Conservation (phyloP, 2,329 filamentous ascomycete species). For the Coleophoma eucalyptorum region DNA sequence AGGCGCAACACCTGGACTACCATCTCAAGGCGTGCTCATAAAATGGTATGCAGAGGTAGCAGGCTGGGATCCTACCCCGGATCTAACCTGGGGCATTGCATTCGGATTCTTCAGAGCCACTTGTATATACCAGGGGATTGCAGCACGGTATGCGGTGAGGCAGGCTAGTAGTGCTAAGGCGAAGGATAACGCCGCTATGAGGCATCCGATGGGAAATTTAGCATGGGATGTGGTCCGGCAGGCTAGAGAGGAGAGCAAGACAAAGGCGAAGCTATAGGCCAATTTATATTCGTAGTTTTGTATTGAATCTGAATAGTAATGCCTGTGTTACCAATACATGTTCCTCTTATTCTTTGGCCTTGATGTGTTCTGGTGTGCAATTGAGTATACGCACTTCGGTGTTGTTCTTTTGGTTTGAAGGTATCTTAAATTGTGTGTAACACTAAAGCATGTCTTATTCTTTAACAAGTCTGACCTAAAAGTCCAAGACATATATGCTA, state of each 20-base stretch:
- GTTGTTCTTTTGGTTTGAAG: too few relatives aligned
- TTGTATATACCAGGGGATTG: conserved; percentile 80
- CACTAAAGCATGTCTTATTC: too few relatives aligned
- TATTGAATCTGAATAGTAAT: too few relatives aligned
- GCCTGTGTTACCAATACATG: too few relatives aligned
- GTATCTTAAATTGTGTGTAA: too few relatives aligned
- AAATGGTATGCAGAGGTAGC: conserved; percentile 64
- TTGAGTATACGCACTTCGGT: too few relatives aligned
- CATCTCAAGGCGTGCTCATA: conserved; percentile 52
- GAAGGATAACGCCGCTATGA: conserved; percentile 63
- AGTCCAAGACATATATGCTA: too few relatives aligned
- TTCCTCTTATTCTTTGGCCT: too few relatives aligned
- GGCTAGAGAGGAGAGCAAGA: conserved; percentile 32
- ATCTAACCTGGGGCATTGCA: conserved; percentile 57
- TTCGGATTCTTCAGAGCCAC: conserved; percentile 59
- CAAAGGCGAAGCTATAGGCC: conserved; percentile 38
- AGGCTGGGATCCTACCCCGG: conserved; percentile 66
- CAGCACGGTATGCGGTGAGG: conserved; percentile 75
- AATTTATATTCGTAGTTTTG: background rate
- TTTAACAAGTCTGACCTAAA: too few relatives aligned
- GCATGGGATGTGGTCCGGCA: conserved; percentile 71
- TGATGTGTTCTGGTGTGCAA: too few relatives aligned
- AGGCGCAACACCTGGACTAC: conserved; percentile 48
- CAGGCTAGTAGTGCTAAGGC: conserved; percentile 90
- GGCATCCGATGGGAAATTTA: conserved; percentile 69